Percentiles rank a stretch among this genome's conserved stretches.
Evolutionary conservation across 1,139 yeast species (phyloP).

Genomic region (Kodamaea derodonti): DNA sequence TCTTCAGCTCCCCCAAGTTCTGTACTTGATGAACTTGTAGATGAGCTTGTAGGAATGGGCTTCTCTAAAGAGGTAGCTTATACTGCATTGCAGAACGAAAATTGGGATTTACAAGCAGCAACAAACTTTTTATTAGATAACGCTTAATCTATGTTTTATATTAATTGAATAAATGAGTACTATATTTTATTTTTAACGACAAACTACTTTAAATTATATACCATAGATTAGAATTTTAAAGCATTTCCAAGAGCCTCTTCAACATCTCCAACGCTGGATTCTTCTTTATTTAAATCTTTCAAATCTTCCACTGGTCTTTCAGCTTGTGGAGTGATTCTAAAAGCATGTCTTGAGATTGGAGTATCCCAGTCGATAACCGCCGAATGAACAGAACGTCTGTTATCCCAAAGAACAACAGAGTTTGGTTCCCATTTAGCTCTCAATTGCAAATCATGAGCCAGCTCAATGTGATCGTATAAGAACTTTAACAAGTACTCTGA

Average conservation of each 20-base stretch:
- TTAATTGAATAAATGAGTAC: too few relatives aligned
- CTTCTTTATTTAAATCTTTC: constrained; percentile 31
- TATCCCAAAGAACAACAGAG: constrained; percentile 52
- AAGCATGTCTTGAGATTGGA: constrained; percentile 41
- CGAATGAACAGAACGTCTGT: constrained; percentile 41
- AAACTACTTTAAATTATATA: not conserved
- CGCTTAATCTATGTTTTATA: constrained; percentile 39
- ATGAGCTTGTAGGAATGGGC: constrained; percentile 88
- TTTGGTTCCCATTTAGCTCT: constrained; percentile 58
- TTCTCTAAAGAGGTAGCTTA: constrained; percentile 63
- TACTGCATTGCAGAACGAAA: constrained; percentile 62
- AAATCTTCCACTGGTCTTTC: constrained; percentile 41
- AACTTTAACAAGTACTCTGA: constrained; percentile 48
- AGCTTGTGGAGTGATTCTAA: constrained; percentile 46
- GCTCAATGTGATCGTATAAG: constrained; percentile 45
- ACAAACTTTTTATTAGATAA: constrained; percentile 78
- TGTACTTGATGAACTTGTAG: constrained; percentile 41
- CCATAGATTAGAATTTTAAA: constrained; percentile 4
- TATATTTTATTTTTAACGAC: constrained; percentile 2
- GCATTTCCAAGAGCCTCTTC: constrained; percentile 28
- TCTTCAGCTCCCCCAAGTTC: constrained; percentile 14
- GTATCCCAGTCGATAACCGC: constrained; percentile 42
- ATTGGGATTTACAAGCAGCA: constrained; percentile 80
- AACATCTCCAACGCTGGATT: constrained; percentile 37
- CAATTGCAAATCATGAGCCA: constrained; percentile 50